A percentile compares a stretch with the other conserved stretches of the same genome.
These are phyloP conservation scores for Aspergillus sp. DNA, from an alignment of 2,329 filamentous ascomycete genomes.

Conservation along the genomic window DNA sequence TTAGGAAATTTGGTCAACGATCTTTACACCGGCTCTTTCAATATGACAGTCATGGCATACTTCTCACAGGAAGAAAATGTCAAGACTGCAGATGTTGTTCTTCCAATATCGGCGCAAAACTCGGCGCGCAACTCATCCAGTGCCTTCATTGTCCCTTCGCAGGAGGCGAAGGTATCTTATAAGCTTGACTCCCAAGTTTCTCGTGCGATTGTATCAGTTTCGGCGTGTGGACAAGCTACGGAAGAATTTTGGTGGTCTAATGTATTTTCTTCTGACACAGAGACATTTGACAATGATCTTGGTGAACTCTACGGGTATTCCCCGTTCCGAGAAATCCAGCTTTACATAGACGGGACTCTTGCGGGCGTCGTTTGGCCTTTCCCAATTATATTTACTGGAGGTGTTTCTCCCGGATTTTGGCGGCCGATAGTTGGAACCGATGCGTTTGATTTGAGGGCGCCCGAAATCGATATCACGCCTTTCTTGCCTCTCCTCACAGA, in stretches of 20 bases:
- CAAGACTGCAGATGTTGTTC: slow-evolving; percentile 60
- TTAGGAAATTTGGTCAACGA: slow-evolving; percentile 70
- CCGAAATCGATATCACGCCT: slow-evolving; percentile 79
- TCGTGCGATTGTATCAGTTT: slow-evolving; percentile 72
- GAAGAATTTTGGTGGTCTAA: slow-evolving; percentile 91
- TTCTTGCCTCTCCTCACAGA: slow-evolving; percentile 71
- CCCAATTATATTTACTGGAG: slow-evolving; percentile 79
- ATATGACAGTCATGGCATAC: slow-evolving; percentile 71
- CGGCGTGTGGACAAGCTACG: slow-evolving; percentile 70
- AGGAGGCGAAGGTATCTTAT: slow-evolving; percentile 60
- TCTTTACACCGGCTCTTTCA: slow-evolving; percentile 70
- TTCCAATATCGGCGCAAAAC: slow-evolving; percentile 54
- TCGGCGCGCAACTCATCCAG: slow-evolving; percentile 54
- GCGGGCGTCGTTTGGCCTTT: slow-evolving; percentile 80
- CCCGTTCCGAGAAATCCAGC: slow-evolving; percentile 75
- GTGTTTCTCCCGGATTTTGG: slow-evolving; percentile 74
- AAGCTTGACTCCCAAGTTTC: slow-evolving; percentile 65
- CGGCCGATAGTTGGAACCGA: slow-evolving; percentile 76
- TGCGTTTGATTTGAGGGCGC: slow-evolving; percentile 74
- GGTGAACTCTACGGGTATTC: slow-evolving; percentile 65
- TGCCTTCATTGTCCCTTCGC: slow-evolving; percentile 65
- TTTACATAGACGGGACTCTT: slow-evolving; percentile 69
- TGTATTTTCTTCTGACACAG: slow-evolving; percentile 61
- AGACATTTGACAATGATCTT: slow-evolving; percentile 58
- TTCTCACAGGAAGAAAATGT: slow-evolving; percentile 58